phyloP scores from a whole-genome alignment of 192 early-diverging fungal species.

The Umbelopsis sp. region DNA sequence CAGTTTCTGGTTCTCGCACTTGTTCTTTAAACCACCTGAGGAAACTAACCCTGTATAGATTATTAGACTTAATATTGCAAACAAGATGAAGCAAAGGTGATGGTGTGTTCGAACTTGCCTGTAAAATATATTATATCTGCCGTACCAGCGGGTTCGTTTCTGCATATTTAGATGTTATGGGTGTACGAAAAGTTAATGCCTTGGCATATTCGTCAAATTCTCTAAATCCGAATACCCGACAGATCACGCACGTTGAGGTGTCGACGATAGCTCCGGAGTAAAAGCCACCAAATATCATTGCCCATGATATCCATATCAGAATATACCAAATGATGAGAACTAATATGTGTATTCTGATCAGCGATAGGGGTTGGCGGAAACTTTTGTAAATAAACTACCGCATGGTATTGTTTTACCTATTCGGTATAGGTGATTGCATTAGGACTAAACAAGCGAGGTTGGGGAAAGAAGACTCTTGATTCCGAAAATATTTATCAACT shows the following conservation, averaged over 20 bases:
- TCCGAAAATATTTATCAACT: background rate
- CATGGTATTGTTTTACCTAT: slow-evolving; percentile 16
- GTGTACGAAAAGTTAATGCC: background rate
- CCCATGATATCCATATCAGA: slow-evolving; percentile 17
- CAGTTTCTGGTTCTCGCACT: background rate
- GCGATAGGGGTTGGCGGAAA: background rate
- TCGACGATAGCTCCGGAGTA: background rate
- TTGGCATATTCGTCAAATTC: no score
- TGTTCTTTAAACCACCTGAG: background rate
- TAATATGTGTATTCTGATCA: background rate
- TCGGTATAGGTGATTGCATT: background rate
- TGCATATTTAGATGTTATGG: background rate
- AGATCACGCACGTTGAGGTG: background rate
- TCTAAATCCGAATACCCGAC: no score
- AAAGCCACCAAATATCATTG: slow-evolving; percentile 11
- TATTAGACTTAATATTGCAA: background rate
- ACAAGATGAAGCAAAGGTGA: no score
- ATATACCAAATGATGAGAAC: slow-evolving; percentile 12
- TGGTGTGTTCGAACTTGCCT: background rate
- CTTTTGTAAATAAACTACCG: slow-evolving; percentile 1
- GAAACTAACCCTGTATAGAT: slow-evolving; percentile 15
- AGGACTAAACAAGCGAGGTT: background rate
- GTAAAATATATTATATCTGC: slow-evolving; percentile 3
- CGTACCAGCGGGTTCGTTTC: background rate
- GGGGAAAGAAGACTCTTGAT: no score